Percentiles rank a stretch among this genome's conserved stretches.
These are phyloP conservation scores for Peronosclerospora sorghi DNA, from an alignment of 352 stramenopile genomes.

Conservation along the genomic window DNA sequence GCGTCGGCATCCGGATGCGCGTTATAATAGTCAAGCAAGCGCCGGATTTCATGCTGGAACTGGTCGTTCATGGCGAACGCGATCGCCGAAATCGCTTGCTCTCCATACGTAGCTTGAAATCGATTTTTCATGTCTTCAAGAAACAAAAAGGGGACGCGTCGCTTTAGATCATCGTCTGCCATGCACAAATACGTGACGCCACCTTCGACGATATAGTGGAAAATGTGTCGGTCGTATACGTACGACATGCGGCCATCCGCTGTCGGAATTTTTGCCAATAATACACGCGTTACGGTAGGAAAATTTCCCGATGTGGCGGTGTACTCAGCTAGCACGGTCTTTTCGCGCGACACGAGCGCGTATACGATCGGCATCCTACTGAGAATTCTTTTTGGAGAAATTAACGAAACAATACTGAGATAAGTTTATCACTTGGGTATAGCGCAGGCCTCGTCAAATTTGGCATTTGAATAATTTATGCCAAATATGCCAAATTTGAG, in stretches of 20 bases:
- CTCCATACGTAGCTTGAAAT: conserved; percentile 80
- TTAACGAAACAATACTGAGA: no score
- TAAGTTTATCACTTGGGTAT: no score
- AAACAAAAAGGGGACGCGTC: conserved; percentile 95
- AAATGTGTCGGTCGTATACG: conserved; percentile 93
- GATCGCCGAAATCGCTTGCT: conserved; percentile 83
- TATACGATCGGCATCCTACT: conserved; percentile 82
- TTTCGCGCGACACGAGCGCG: conserved; percentile 92
- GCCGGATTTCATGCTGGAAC: conserved; percentile 91
- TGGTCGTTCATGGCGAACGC: conserved; percentile 97
- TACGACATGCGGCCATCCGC: conserved; percentile 95
- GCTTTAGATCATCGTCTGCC: conserved; percentile 91
- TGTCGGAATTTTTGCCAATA: conserved; percentile 93
- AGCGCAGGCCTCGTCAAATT: no score
- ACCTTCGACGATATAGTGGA: conserved; percentile 95
- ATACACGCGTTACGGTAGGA: conserved; percentile 93
- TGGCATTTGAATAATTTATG: no score
- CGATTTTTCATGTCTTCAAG: conserved; percentile 93
- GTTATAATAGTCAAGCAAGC: conserved; percentile 83
- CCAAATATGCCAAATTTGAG: no score
- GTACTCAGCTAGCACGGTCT: conserved; percentile 97
- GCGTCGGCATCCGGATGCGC: conserved; percentile 86
- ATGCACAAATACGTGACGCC: conserved; percentile 97
- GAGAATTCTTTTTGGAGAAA: no score
- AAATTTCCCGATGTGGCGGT: conserved; percentile 95